Base-by-base conservation (phyloP, 2,329 filamentous ascomycete species). In the Exophiala sideris region DNA sequence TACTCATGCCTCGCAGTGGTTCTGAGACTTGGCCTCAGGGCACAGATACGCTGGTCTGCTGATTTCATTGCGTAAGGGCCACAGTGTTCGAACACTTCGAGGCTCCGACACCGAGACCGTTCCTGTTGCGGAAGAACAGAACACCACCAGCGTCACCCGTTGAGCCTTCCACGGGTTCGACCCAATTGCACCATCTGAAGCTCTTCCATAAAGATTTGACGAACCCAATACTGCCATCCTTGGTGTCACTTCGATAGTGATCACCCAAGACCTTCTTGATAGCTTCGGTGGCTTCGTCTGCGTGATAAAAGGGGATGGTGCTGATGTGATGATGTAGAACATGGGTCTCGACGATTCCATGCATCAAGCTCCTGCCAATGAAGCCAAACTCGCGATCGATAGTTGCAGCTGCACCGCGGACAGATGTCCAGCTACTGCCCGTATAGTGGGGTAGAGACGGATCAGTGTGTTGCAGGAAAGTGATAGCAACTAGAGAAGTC, bases 381-480 rank as follows among this genome's bases (percentile, higher is more conserved):
- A 96, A 96, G 59, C 92, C 92, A 68, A 96, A 95, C 73, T 97
- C 92, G 66, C 92, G 91, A 70, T 97, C 92, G 67, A 97, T 96
- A 59, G 92, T 97, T 54, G 92, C 91, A 55, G 91, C 91, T 54
- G 92, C 92, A 66, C 92, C 92, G 64, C 92, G 91, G 62, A 91
- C 85, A 69, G 91, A 97, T 76, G 87, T 95, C 92, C 92, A 97
- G 67, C 87, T 83, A 60, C 88, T 81, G 56, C 84, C 82, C 52
- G 86, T 83, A 81, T 97, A 97, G 81, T 97, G 92, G 56, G 92
- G 92, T 42, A 97, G 87, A 38, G 87, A 84, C 45, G 91, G 91
- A 71, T 97, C 91, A 69, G 92, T 96, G 83, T 97, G 92, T 76
- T 97, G 92, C 60, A 97, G 85, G 82, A 85, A 97, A 65, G 92